These are phyloP conservation scores for Suillus sp. DNA, from an alignment of 768 basidiomycete genomes.

Conservation along the genomic window DNA sequence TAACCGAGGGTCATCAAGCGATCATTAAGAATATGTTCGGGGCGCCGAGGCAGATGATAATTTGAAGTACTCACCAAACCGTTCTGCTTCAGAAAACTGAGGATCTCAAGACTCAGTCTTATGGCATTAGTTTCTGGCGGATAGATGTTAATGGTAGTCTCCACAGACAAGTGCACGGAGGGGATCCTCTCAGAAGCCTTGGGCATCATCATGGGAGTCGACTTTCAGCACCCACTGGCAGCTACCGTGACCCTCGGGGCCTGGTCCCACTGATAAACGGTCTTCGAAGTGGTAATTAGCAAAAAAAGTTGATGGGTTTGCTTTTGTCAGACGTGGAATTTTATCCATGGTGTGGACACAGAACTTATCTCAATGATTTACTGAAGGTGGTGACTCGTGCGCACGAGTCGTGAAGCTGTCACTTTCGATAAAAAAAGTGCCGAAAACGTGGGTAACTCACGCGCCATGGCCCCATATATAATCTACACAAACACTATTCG, in stretches of 20 bases:
- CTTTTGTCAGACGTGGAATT: not conserved
- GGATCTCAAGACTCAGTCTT: conserved; percentile 41
- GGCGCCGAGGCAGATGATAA: not conserved
- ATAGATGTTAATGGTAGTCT: conserved; percentile 20
- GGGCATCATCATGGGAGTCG: not conserved
- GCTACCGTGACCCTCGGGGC: not conserved
- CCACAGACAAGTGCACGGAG: conserved; percentile 12
- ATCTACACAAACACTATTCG: no score
- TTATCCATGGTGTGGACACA: not conserved
- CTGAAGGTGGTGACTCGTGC: not conserved
- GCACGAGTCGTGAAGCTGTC: no score
- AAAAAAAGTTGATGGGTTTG: not conserved
- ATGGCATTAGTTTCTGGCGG: conserved; percentile 20
- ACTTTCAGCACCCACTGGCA: not conserved
- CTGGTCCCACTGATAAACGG: not conserved
- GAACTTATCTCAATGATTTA: not conserved
- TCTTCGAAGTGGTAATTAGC: not conserved
- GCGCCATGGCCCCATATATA: no score
- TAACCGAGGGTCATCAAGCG: conserved; percentile 1
- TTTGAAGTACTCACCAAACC: conserved; percentile 31
- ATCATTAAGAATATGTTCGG: not conserved
- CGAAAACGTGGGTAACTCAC: no score
- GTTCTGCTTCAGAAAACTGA: conserved; percentile 36
- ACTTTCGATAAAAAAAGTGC: no score
- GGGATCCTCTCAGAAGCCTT: not conserved